Conservation (phyloP, 768 basidiomycete species). For the Mycena amicta region DNA sequence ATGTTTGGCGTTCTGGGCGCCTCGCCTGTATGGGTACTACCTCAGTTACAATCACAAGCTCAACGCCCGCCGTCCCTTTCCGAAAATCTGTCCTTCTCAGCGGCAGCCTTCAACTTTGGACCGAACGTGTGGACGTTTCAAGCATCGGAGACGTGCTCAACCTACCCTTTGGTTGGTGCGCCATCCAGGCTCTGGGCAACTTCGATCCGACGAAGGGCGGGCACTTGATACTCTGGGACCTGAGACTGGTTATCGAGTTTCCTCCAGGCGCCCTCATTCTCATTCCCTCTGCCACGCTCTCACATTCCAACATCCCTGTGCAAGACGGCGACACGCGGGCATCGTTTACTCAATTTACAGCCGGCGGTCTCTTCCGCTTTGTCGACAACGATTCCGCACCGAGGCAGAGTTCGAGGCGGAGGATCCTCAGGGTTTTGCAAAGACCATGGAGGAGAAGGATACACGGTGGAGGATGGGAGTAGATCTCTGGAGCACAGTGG, state of each 20-base stretch:
- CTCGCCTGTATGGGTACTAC: background rate
- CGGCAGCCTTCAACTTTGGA: constrained; percentile 33
- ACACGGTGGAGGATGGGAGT: background rate
- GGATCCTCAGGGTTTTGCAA: background rate
- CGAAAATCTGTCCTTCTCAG: constrained; percentile 23
- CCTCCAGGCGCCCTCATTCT: constrained; percentile 24
- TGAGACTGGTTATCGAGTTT: constrained; percentile 24
- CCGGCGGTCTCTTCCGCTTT: constrained; percentile 29
- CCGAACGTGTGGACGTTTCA: background rate
- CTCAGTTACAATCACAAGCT: background rate
- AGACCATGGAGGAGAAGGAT: background rate
- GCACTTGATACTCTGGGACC: constrained; percentile 25
- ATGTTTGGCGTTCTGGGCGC: background rate
- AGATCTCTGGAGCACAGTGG: background rate
- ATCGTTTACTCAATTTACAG: constrained; percentile 29
- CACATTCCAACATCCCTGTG: constrained; percentile 27
- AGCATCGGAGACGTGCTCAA: constrained; percentile 34
- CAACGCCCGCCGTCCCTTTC: constrained; percentile 8
- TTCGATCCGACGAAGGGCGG: constrained; percentile 31
- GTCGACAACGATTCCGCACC: constrained; percentile 22
- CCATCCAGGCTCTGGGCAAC: constrained; percentile 29
- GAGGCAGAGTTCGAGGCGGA: constrained; percentile 2
- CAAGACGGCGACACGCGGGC: constrained; percentile 15
- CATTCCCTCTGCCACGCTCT: constrained; percentile 12
- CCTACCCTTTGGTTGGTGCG: constrained; percentile 32